phyloP scores from a whole-genome alignment of 805 yeast species.

The Clavispora fructus region DNA sequence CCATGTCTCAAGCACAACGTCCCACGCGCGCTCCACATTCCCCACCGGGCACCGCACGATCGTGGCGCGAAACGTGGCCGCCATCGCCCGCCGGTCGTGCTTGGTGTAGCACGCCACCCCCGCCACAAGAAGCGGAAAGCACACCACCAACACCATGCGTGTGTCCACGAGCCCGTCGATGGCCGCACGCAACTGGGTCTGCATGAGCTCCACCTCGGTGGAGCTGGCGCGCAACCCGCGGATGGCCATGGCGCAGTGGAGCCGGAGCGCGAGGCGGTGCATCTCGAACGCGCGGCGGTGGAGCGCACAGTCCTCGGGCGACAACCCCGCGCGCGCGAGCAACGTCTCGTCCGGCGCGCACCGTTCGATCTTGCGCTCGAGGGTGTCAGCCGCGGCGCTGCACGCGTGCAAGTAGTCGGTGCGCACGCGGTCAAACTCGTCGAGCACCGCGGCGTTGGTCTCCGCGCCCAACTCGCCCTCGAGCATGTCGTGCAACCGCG shows the following conservation, averaged over 20 bases:
- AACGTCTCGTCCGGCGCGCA: conserved; percentile 15
- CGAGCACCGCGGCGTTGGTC: neutral
- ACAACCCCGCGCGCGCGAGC: conserved; percentile 3
- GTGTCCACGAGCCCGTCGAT: conserved; percentile 31
- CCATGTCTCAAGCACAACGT: conserved; percentile 37
- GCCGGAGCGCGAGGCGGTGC: conserved; percentile 18
- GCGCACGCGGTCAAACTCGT: neutral
- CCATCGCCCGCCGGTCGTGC: conserved; percentile 14
- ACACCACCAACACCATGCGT: conserved; percentile 14
- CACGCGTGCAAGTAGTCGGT: neutral
- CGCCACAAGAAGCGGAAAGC: conserved; percentile 24
- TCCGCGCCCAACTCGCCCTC: neutral
- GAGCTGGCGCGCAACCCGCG: conserved; percentile 20
- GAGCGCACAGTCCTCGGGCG: conserved; percentile 20
- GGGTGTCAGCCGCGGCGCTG: conserved; percentile 1
- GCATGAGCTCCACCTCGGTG: conserved; percentile 27
- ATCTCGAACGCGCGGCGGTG: conserved; percentile 37
- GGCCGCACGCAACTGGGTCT: conserved; percentile 14
- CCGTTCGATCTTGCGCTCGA: conserved; percentile 12
- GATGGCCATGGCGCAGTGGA: conserved; percentile 21
- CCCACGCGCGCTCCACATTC: conserved; percentile 31
- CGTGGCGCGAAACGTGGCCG: conserved; percentile 4
- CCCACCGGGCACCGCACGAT: conserved; percentile 20
- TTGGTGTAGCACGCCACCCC: conserved; percentile 20
- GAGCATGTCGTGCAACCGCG: neutral